Base-by-base conservation (phyloP, 257 asterid species). In the Craterostigma plantagineum region DNA sequence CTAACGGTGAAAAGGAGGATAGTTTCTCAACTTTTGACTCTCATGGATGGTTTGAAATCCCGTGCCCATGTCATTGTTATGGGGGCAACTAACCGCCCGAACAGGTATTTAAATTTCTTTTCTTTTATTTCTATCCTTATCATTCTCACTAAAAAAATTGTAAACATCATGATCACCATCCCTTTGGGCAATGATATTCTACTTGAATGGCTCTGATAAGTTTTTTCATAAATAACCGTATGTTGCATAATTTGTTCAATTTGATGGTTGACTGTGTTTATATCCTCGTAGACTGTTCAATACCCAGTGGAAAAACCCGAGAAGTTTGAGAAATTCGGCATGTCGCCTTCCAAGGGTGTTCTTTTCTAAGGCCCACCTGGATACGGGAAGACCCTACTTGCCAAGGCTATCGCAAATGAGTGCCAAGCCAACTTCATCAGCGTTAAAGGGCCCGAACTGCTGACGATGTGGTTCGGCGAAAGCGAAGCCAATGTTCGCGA, bases 1-100 rank as follows among this genome's bases (percentile, higher is more conserved):
- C 93, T 8, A 53, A 84, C 38, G 95, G 95, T 30, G 95, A 84
- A 84, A 65, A 76, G 95, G 67, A 84, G 95, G 63, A 84, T 84
- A 49, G 95, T 84, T 56, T 84, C 93, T 9, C 95, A 84, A 56
- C 91, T 84, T 23, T 59, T 84, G 81, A 84, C 95, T 8, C 77
- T 84, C 50, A 84, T 84, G 95, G 95, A 84, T 53, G 95, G 92
- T 6, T 73, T 84, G 16, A 84, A 80, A 57, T 67, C 95, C 33
- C 92, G 87, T 38, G 91, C 95, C n/a, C 95, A 84, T 52, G 72
- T 84, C 35, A 79, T 84, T 50, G 95, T 84, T 11, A 79, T 79
- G 33, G 94, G 94, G 53, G 96, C 96, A 34, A 80, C 96, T 1
- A 84, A 84, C 55, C 72, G 96, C 10, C 96, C 96, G 40, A 84